Percentiles rank a stretch among this genome's conserved stretches.
phyloP scores from a whole-genome alignment of 768 basidiomycete genomes.

The Naganishia vaughanmartiniae region DNA sequence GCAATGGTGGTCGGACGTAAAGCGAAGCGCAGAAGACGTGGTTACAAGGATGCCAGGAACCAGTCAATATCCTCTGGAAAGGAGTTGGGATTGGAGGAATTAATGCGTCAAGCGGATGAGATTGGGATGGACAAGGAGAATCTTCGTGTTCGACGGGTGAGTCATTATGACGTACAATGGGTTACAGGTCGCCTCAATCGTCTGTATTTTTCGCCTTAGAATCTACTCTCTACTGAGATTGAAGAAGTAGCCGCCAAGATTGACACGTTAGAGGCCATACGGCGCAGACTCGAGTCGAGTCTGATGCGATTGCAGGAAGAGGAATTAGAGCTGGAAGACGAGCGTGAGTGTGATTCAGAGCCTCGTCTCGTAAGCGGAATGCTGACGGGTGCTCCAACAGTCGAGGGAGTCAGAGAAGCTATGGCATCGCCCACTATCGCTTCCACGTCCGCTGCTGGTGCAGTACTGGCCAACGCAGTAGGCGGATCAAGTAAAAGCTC shows the following conservation, averaged over 20 bases:
- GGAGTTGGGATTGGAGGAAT: constrained; percentile 73
- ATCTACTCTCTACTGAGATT: constrained; percentile 80
- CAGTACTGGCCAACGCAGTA: constrained; percentile 55
- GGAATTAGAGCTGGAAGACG: constrained; percentile 93
- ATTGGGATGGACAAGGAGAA: constrained; percentile 91
- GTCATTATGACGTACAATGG: constrained; percentile 43
- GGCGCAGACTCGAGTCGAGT: constrained; percentile 74
- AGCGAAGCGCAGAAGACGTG: constrained; percentile 57
- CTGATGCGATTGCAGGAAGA: constrained; percentile 87
- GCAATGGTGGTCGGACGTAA: constrained; percentile 59
- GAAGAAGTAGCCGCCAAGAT: constrained; percentile 87
- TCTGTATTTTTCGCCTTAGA: constrained; percentile 56
- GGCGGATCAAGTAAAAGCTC: constrained; percentile 40
- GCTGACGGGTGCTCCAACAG: constrained; percentile 53
- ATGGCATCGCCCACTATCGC: constrained; percentile 54
- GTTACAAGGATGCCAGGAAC: constrained; percentile 54
- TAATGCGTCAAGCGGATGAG: constrained; percentile 77
- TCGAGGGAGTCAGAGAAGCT: constrained; percentile 84
- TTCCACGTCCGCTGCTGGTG: constrained; percentile 41
- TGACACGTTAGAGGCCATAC: constrained; percentile 72
- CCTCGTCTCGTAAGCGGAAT: neutral
- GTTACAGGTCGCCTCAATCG: neutral
- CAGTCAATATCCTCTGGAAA: constrained; percentile 52
- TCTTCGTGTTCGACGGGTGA: constrained; percentile 77
- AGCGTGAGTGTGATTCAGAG: constrained; percentile 61